phyloP scores from a whole-genome alignment of 805 yeast genomes.

The Myxozyma monticola region DNA sequence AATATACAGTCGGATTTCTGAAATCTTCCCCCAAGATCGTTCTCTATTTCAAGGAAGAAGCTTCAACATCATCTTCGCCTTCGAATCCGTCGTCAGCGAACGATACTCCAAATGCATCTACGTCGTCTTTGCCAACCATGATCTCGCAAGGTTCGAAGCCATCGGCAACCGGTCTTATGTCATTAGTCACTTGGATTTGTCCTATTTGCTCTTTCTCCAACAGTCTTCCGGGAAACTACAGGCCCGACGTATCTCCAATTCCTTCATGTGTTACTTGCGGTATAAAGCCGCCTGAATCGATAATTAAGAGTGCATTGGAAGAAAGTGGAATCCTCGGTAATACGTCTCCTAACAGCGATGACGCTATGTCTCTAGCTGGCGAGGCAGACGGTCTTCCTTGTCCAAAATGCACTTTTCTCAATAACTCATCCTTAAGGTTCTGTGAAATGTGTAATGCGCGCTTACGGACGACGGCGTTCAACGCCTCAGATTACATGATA shows the following conservation, averaged over 20 bases:
- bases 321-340: constrained; percentile 1
- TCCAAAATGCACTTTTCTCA: constrained; percentile 71
- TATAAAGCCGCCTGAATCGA: constrained; percentile 44
- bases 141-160: not conserved
- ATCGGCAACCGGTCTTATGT: not conserved
- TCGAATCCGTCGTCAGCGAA: not conserved
- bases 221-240: constrained; percentile 34
- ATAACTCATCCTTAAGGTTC: constrained; percentile 70
- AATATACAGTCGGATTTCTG: constrained; percentile 52
- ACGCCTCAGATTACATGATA: constrained; percentile 34
- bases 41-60: constrained; percentile 29
- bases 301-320: constrained; percentile 1
- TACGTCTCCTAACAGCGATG: not conserved
- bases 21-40: constrained; percentile 76
- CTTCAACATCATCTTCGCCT: not conserved
- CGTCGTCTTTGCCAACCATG: not conserved
- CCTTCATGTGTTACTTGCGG: constrained; percentile 67
- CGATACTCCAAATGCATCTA: constrained; percentile 3
- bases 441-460: constrained; percentile 88
- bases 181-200: constrained; percentile 66
- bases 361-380: not conserved
- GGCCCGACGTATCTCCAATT: constrained; percentile 37
- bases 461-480: constrained; percentile 38
- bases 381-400: constrained; percentile 39
- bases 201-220: constrained; percentile 83